Base-by-base conservation (phyloP, 2,329 filamentous ascomycete genomes). In the Exophiala viscosa region DNA sequence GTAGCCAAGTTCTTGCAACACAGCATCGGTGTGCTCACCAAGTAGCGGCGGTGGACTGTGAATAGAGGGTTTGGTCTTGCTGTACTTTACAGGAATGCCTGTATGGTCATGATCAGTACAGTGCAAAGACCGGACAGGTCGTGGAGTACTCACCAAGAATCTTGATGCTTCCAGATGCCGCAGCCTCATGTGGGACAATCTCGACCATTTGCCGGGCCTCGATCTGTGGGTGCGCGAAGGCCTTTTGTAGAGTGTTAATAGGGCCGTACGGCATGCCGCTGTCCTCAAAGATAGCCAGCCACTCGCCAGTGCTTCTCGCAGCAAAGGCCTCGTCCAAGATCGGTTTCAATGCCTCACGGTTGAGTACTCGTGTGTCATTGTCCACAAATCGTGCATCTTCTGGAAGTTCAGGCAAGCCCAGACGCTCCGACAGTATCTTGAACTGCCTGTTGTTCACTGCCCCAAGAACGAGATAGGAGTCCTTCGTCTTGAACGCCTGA, bases 361-460 rank as follows among this genome's bases (percentile, higher is more conserved):
- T 68, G 47, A 82, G 73, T 0, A 89, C 84, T 11, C 86, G 73
- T 48, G 77, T 72, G 9, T 80, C 77, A 59, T 89, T 89, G 48
- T 81, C 78, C 59, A 68, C 72, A 68, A 80, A 89, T 52, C 75
- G 78, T 1, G 76, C 64, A 60, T 87, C 78, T 1, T 76, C 71
- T 55, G 80, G 82, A 79, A 84, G 84, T 43, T 84, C 77, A 0
- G 81, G 75, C 14, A 71, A 73, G 0, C 77, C 79, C 0, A 88
- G 69, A 1, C 78, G 76, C 33, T 82, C 75, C 61, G 83, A 86
- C 8, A 89, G 69, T 15, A 86, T 76, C 13, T 79, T 79, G 57
- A 87, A 90, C 1, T 88, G 75, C 5, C 81, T 77, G 64, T 88
- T 83, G 61, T 89, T 89, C n/a, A 84, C 85, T 23, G 85, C 85